A percentile compares a stretch with the other conserved stretches of the same genome.
phyloP scores from a whole-genome alignment of 2,329 filamentous ascomycete genomes.

The Fusarium verticillioides region DNA sequence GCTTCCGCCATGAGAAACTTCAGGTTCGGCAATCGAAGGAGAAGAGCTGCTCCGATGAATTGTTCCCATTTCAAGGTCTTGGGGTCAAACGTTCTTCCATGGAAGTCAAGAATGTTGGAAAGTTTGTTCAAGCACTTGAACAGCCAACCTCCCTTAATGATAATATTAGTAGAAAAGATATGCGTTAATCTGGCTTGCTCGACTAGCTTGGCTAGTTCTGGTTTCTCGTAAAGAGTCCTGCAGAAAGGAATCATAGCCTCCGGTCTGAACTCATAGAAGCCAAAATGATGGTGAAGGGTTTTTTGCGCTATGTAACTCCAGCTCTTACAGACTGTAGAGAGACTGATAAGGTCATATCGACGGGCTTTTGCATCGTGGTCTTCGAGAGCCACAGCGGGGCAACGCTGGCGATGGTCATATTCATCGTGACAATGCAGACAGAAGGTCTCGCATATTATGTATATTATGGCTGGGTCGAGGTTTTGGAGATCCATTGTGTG shows the following conservation, averaged over 20 bases:
- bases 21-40: too few species aligned
- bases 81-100: too few species aligned
- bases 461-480: too few species aligned
- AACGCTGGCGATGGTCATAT: too few species aligned
- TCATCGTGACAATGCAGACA: too few species aligned
- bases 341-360: not conserved
- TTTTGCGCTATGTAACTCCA: constrained; percentile 5
- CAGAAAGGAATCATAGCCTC: not conserved
- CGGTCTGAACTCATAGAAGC: not conserved
- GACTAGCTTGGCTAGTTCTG: not conserved
- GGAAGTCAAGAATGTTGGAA: not conserved
- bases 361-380: not conserved
- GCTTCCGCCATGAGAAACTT: too few species aligned
- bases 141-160: not conserved
- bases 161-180: too few species aligned
- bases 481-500: too few species aligned
- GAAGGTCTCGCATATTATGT: too few species aligned
- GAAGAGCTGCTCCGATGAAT: too few species aligned
- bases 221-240: not conserved
- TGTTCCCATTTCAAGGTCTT: too few species aligned
- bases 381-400: too few species aligned
- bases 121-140: fast-evolving
- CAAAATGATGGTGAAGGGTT: constrained; percentile 15
- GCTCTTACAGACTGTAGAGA: not conserved
- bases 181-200: not conserved